phyloP scores from a whole-genome alignment of 83 land plant species.

The Picea engelmannii region DNA sequence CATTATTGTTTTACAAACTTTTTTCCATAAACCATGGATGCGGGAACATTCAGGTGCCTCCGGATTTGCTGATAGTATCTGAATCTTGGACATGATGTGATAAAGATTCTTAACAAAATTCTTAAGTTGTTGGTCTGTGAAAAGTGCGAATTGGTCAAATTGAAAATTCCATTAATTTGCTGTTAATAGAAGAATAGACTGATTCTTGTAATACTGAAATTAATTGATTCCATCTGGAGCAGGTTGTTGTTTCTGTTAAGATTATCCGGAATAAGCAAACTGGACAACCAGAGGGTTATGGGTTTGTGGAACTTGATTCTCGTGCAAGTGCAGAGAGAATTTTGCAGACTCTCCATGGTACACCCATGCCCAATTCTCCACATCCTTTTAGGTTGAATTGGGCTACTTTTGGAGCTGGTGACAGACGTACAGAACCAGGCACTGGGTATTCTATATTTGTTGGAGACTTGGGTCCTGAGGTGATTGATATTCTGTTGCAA shows the following conservation, averaged over 20 bases:
- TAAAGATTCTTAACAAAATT: too few relatives aligned
- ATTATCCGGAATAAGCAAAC: conserved; percentile 69
- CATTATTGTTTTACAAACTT: background rate
- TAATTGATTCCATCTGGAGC: conserved; percentile 9
- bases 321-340: conserved; percentile 63
- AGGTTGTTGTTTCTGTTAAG: conserved; percentile 57
- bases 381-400: conserved; percentile 63
- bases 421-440: conserved; percentile 45
- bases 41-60: background rate
- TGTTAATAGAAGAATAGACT: too few relatives aligned
- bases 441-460: conserved; percentile 63
- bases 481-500: conserved; percentile 53
- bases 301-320: conserved; percentile 58
- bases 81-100: too few relatives aligned
- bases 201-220: background rate
- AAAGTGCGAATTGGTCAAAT: too few relatives aligned
- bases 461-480: conserved; percentile 74
- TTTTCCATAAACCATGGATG: background rate
- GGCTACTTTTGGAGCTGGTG: conserved; percentile 60
- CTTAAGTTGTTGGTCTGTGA: too few relatives aligned
- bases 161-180: too few relatives aligned
- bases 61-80: background rate
- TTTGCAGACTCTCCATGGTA: conserved; percentile 52
- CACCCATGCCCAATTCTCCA: conserved; percentile 56
- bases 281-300: conserved; percentile 64